Percentiles rank a stretch among this genome's conserved stretches.
Evolutionary conservation across 2,329 filamentous ascomycete genomes (phyloP).

Genomic region (Aspergillus sp.): DNA sequence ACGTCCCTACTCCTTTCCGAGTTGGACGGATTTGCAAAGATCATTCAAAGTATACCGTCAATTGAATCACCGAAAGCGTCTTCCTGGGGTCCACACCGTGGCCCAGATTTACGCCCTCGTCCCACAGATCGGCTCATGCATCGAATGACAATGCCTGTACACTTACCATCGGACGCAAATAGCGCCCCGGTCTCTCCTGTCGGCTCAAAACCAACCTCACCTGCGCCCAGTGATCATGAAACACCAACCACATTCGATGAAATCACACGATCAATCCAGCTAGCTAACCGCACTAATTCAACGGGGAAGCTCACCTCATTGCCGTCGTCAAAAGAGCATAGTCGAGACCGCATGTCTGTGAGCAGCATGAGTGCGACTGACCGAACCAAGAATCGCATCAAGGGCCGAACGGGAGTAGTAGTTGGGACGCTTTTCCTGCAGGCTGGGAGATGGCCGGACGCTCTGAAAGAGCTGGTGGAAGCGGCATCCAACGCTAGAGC

Average conservation of each 20-base stretch:
- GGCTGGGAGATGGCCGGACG: constrained; percentile 86
- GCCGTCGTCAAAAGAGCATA: constrained; percentile 49
- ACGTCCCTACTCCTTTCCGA: constrained; percentile 71
- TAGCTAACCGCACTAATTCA: constrained; percentile 37
- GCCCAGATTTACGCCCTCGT: constrained; percentile 42
- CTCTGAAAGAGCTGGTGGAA: constrained; percentile 77
- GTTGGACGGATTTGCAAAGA: constrained; percentile 71
- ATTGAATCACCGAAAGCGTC: constrained; percentile 69
- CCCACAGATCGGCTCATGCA: constrained; percentile 58
- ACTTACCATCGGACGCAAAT: constrained; percentile 47
- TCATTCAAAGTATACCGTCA: constrained; percentile 67
- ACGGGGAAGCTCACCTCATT: constrained; percentile 35
- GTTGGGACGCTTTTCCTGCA: constrained; percentile 84
- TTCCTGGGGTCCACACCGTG: constrained; percentile 50
- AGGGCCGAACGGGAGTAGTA: constrained; percentile 73
- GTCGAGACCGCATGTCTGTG: constrained; percentile 60
- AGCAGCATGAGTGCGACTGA: constrained; percentile 76
- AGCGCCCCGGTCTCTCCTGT: constrained; percentile 36
- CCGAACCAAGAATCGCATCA: constrained; percentile 74
- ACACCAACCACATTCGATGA: constrained; percentile 56
- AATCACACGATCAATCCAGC: constrained; percentile 45
- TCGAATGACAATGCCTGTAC: constrained; percentile 78
- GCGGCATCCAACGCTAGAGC: constrained; percentile 73
- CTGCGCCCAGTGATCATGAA: constrained; percentile 35
- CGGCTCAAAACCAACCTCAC: constrained; percentile 34